Evolutionary conservation across 139 green algal genomes (phyloP).

Genomic region (Coelastrella sp.): DNA sequence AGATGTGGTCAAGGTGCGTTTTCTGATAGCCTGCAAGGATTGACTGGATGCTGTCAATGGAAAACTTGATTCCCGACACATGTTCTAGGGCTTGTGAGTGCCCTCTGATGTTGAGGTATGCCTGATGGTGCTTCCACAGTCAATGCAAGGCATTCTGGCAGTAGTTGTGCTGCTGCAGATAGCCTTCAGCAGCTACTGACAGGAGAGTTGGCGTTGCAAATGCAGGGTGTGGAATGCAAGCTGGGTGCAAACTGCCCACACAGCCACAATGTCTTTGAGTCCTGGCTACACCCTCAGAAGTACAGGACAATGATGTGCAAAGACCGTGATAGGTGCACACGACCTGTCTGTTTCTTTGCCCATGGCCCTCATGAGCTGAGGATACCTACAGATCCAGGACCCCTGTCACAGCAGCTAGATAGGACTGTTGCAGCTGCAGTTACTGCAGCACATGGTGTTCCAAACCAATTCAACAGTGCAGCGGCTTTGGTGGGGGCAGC

Average conservation of each 20-base stretch:
- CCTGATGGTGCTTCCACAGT: no score
- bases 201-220: not conserved
- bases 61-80: no score
- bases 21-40: not conserved
- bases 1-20: constrained; percentile 1
- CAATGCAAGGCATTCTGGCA: not conserved
- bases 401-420: not conserved
- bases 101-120: not conserved
- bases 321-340: constrained; percentile 13
- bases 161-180: not conserved
- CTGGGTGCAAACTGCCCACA: constrained; percentile 22
- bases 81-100: not conserved
- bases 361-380: constrained; percentile 36
- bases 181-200: not conserved
- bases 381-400: constrained; percentile 19
- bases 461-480: not conserved
- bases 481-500: not conserved
- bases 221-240: constrained; percentile 28
- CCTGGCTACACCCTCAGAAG: constrained; percentile 21
- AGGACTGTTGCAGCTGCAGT: not conserved
- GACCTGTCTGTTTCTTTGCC: constrained; percentile 41
- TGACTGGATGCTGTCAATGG: not conserved
- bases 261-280: constrained; percentile 45
- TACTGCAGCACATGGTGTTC: not conserved
- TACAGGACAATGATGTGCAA: constrained; percentile 44